Evolutionary conservation across 768 basidiomycete genomes (phyloP).

Genomic region (Piloderma croceum): DNA sequence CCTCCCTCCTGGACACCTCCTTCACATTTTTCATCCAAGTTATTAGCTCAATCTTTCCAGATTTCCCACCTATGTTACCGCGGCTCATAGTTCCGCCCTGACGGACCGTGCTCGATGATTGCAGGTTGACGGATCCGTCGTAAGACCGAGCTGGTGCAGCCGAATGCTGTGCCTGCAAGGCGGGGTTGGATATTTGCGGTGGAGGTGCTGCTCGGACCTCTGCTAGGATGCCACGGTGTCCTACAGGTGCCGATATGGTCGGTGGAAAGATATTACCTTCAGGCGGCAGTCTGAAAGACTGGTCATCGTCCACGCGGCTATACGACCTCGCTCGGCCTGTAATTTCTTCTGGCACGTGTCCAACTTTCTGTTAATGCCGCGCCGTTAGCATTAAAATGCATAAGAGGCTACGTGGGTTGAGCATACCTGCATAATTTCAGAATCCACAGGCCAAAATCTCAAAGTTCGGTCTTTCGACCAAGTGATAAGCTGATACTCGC

Average conservation of each 20-base stretch:
- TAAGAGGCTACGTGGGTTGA: not conserved
- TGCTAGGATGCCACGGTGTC: constrained; percentile 60
- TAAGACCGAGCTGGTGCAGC: not conserved
- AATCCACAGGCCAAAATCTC: constrained; percentile 83
- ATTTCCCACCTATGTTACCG: constrained; percentile 45
- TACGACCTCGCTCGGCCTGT: constrained; percentile 23
- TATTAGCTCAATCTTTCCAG: constrained; percentile 55
- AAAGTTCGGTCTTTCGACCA: constrained; percentile 91
- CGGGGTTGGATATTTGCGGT: constrained; percentile 18
- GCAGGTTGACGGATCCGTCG: constrained; percentile 10
- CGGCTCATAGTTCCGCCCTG: constrained; percentile 41
- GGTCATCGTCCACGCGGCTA: constrained; percentile 19
- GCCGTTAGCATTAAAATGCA: not conserved
- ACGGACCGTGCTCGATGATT: constrained; percentile 1
- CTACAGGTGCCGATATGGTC: constrained; percentile 61
- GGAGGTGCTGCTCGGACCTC: constrained; percentile 58
- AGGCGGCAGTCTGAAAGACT: constrained; percentile 56
- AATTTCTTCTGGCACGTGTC: constrained; percentile 30
- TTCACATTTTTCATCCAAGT: constrained; percentile 73
- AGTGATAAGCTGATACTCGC: constrained; percentile 57
- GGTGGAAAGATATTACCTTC: constrained; percentile 31
- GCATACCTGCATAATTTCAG: constrained; percentile 61
- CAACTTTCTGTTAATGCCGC: constrained; percentile 41
- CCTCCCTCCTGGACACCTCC: constrained; percentile 50
- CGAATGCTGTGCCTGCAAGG: constrained; percentile 4